Conservation (phyloP, 2,329 filamentous ascomycete species). For the Cryphonectria nitschkei region DNA sequence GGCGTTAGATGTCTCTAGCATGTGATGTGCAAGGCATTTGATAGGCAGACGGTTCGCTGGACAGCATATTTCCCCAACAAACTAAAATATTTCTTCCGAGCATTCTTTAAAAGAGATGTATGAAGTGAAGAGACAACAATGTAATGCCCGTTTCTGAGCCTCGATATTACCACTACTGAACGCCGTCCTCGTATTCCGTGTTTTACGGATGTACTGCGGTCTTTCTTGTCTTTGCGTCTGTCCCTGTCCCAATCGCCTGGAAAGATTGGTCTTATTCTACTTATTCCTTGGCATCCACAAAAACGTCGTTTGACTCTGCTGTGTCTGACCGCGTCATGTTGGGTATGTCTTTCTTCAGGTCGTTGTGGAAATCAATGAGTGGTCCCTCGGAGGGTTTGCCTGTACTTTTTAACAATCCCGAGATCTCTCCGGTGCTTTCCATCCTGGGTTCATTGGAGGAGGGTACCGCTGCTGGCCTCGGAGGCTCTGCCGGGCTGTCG, state of each 20-base stretch:
- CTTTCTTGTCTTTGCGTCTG: not conserved
- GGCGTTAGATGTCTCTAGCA: not conserved
- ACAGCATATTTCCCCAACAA: not conserved
- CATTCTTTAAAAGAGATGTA: constrained; percentile 1
- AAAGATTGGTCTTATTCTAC: not conserved
- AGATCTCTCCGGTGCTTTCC: constrained; percentile 44
- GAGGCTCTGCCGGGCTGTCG: constrained; percentile 33
- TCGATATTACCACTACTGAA: constrained; percentile 1
- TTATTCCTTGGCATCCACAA: constrained; percentile 44
- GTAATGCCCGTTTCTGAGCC: not conserved
- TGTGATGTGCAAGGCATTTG: not conserved
- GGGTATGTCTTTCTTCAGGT: constrained; percentile 56
- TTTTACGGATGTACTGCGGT: constrained; percentile 13
- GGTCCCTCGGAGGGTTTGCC: constrained; percentile 51
- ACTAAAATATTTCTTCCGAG: not conserved
- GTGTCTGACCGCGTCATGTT: constrained; percentile 41
- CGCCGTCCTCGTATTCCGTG: constrained; percentile 5
- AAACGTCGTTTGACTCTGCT: constrained; percentile 42
- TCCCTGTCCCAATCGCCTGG: not conserved
- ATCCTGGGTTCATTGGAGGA: constrained; percentile 18
- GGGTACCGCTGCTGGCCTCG: constrained; percentile 21
- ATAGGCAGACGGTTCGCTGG: not conserved
- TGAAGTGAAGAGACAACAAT: constrained; percentile 4
- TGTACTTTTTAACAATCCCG: constrained; percentile 50
- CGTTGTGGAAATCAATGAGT: constrained; percentile 59